Evolutionary conservation across 1,139 yeast species (phyloP), one percentile per base, ranked within the genome.

Genomic region (Insectozyma bohioensis): DNA sequence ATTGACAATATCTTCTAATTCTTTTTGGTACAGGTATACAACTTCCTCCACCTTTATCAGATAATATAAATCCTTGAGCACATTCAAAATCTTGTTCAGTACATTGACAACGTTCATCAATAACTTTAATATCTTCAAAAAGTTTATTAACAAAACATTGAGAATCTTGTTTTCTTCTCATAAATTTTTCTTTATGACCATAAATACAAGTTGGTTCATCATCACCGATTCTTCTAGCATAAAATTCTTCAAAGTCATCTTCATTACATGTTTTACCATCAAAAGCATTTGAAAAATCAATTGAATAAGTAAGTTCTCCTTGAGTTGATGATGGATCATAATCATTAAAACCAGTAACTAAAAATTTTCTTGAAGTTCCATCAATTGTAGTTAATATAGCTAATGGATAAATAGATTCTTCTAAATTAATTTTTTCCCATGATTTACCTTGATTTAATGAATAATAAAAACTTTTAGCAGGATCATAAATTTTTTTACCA

Each of bases 371-470:
- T 1, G 88, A 76, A 0, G 92, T 73, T 2, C 94, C 87, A 56
- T 85, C 95, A n/a, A 80, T 70, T 1, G 85, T 75, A 1, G 90
- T 76, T 1, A 76, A 56, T 12, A 84, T 49, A 14, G 53, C 51
- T 10, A 60, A 40, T 1, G 87, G 83, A 16, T 61, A 47, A 5
- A 80, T 47, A 1, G 67, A 46, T 7, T 46, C 41, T n/a, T 76
- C 80, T n/a, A 87, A 52, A 12, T 69, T 62, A 16, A 65, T 56
- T 15, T 64, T 62, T 2, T 55, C 46, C 94, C 95, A 88, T 1
- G 79, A 56, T 12, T 61, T 51, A 21, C 95, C 96, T 52, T 85
- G 92, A 51, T 87, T 88, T 26, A 82, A 54, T 0, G 95, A 85
- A 48, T 67, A 87, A 39, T 63, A 66, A 26, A 77, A 52, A n/a